These are phyloP conservation scores for Colletotrichum tamarilloi DNA, from an alignment of 2,329 filamentous ascomycete species.

Conservation along the genomic window DNA sequence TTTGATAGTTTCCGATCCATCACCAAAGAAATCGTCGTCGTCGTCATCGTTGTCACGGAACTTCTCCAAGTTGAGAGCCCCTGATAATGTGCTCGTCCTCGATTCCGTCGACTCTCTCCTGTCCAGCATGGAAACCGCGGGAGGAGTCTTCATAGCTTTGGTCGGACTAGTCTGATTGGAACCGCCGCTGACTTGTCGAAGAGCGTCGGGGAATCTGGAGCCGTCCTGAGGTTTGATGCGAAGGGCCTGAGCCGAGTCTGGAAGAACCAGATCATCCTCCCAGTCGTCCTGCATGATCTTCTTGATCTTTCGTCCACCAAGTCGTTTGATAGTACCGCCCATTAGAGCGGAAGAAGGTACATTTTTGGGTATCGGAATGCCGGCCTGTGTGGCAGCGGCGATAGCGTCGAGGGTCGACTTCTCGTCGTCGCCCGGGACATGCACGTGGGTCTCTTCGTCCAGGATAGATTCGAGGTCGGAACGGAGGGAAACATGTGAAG, in stretches of 20 bases:
- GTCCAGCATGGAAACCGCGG: slow-evolving; percentile 42
- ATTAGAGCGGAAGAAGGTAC: slow-evolving; percentile 89
- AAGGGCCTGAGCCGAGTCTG: slow-evolving; percentile 67
- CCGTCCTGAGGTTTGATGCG: slow-evolving; percentile 73
- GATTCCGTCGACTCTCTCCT: slow-evolving; percentile 44
- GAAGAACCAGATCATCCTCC: slow-evolving; percentile 81
- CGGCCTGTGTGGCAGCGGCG: slow-evolving; percentile 85
- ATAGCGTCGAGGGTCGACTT: slow-evolving; percentile 87
- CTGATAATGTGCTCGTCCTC: slow-evolving; percentile 49
- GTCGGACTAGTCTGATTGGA: slow-evolving; percentile 65
- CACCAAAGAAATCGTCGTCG: slow-evolving; percentile 72
- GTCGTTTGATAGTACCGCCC: slow-evolving; percentile 91
- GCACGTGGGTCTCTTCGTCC: slow-evolving; percentile 87
- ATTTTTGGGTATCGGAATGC: slow-evolving; percentile 89
- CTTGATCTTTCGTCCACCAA: slow-evolving; percentile 80
- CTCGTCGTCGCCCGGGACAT: slow-evolving; percentile 87
- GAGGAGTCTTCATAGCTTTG: slow-evolving; percentile 50
- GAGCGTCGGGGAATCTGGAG: slow-evolving; percentile 72
- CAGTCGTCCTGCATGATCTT: slow-evolving; percentile 83
- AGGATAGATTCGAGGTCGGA: slow-evolving; percentile 83
- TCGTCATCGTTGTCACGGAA: slow-evolving; percentile 71
- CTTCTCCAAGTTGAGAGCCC: slow-evolving; percentile 68
- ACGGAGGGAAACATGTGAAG: slow-evolving; percentile 83
- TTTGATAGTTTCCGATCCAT: slow-evolving; percentile 75
- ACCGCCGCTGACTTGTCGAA: slow-evolving; percentile 73